phyloP scores from a whole-genome alignment of 768 basidiomycete genomes.

The Tricholoma furcatifolium region DNA sequence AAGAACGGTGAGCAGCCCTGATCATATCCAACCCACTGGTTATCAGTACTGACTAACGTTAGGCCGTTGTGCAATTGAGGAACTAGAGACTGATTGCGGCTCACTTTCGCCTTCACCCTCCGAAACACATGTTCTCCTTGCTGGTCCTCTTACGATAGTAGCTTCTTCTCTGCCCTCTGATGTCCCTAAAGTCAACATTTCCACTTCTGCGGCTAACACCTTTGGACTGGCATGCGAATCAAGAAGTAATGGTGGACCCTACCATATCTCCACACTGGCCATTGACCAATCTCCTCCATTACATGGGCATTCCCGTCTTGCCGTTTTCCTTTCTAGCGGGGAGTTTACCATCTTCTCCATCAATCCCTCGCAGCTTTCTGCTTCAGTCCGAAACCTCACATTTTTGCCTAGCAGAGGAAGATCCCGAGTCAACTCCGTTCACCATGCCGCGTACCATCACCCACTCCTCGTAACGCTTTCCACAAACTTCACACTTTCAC shows the following conservation, averaged over 20 bases:
- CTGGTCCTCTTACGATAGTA: conserved; percentile 58
- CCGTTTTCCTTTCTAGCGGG: conserved; percentile 65
- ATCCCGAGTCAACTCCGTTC: conserved; percentile 44
- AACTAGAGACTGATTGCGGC: conserved; percentile 19
- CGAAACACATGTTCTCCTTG: conserved; percentile 50
- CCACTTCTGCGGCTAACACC: conserved; percentile 27
- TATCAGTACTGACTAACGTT: background rate
- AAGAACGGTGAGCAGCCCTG: conserved; percentile 53
- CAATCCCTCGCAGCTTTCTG: conserved; percentile 41
- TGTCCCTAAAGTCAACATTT: conserved; percentile 37
- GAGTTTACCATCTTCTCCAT: conserved; percentile 62
- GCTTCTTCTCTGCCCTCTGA: conserved; percentile 44
- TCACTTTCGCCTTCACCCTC: conserved; percentile 7
- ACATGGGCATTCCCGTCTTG: conserved; percentile 44
- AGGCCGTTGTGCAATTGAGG: conserved; percentile 66
- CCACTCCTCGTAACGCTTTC: conserved; percentile 76
- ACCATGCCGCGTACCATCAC: conserved; percentile 74
- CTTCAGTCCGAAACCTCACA: conserved; percentile 41
- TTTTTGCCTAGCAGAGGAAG: conserved; percentile 46
- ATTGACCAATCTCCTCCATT: conserved; percentile 71
- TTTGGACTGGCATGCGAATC: conserved; percentile 47
- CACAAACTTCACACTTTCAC: conserved; percentile 59
- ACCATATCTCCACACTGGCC: conserved; percentile 61
- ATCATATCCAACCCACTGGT: background rate
- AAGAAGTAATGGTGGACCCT: conserved; percentile 22